Conservation (phyloP, 495 filamentous ascomycete species). For the Chaetomidium leptoderma region DNA sequence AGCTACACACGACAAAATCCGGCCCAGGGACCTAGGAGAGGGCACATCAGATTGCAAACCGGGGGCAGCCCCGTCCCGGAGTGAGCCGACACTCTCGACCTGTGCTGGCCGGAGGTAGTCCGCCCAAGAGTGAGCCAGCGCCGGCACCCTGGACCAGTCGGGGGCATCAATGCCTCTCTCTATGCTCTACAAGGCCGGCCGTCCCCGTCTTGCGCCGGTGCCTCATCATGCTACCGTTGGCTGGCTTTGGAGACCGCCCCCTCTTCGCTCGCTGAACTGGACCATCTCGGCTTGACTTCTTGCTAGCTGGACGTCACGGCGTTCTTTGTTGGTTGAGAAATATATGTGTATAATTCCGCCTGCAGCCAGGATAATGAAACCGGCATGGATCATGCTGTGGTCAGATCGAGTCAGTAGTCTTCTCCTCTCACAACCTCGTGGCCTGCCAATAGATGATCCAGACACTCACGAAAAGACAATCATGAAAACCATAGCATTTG, state of each 20-base stretch:
- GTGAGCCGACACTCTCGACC: no score
- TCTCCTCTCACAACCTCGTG: not conserved
- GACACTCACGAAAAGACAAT: conserved; percentile 26
- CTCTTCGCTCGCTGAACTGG: conserved; percentile 17
- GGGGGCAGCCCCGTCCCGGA: no score
- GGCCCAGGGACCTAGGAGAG: no score
- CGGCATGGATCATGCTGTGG: conserved; percentile 21
- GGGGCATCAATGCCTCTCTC: no score
- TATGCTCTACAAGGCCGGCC: no score
- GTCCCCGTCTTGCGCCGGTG: not conserved
- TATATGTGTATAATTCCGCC: conserved; percentile 18
- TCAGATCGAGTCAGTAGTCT: not conserved
- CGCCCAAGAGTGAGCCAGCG: no score
- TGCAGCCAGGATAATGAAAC: conserved; percentile 24
- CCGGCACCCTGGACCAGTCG: no score
- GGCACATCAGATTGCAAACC: no score
- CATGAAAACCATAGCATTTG: conserved; percentile 31
- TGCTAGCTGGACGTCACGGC: conserved; percentile 1
- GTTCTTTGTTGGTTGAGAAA: not conserved
- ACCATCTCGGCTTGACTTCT: conserved; percentile 24
- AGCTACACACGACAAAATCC: no score
- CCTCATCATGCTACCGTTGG: not conserved
- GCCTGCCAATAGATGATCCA: no score
- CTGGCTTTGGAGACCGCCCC: not conserved
- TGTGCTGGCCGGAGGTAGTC: no score